These are phyloP conservation scores for Noccaea bulbosa DNA, from an alignment of 345 rosid species.

Conservation along the genomic window DNA sequence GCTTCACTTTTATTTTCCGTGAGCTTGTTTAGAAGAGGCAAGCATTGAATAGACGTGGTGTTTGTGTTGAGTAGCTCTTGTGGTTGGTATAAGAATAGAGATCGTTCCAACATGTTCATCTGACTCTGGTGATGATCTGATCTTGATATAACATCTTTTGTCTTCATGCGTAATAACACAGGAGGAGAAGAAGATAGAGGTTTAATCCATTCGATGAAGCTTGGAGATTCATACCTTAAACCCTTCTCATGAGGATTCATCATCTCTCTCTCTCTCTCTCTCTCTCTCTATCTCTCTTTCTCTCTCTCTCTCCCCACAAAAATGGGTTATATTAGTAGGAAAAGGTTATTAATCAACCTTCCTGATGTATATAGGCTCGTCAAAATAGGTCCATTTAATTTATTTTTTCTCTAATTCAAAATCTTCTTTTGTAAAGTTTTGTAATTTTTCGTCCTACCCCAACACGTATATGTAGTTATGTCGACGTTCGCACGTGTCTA, in stretches of 20 bases:
- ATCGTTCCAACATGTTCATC: constrained; percentile 34
- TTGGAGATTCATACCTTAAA: constrained; percentile 32
- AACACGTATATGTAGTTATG: constrained; percentile 33
- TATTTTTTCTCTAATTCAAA: constrained; percentile 1
- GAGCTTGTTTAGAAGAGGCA: constrained; percentile 49
- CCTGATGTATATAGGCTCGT: constrained; percentile 28
- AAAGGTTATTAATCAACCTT: constrained; percentile 37
- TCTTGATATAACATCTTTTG: constrained; percentile 37
- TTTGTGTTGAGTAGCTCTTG: constrained; percentile 32
- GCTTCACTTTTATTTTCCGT: constrained; percentile 30
- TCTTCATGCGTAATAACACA: constrained; percentile 31
- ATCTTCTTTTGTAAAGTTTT: constrained; percentile 27
- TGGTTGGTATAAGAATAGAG: constrained; percentile 33
- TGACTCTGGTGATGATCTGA: constrained; percentile 18
- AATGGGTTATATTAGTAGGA: constrained; percentile 23
- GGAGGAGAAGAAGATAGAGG: constrained; percentile 42
- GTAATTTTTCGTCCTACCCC: constrained; percentile 36
- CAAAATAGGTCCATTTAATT: constrained; percentile 20
- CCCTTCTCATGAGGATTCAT: constrained; percentile 31
- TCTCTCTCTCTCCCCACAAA: constrained; percentile 25
- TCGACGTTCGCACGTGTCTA: constrained; percentile 42
- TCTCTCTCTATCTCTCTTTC: background rate
- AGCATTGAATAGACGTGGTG: constrained; percentile 32
- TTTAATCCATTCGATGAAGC: constrained; percentile 43
- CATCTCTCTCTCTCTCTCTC: constrained; percentile 34